Conservation (phyloP, 768 basidiomycete species). For the Sistotremastrum suecicum region DNA sequence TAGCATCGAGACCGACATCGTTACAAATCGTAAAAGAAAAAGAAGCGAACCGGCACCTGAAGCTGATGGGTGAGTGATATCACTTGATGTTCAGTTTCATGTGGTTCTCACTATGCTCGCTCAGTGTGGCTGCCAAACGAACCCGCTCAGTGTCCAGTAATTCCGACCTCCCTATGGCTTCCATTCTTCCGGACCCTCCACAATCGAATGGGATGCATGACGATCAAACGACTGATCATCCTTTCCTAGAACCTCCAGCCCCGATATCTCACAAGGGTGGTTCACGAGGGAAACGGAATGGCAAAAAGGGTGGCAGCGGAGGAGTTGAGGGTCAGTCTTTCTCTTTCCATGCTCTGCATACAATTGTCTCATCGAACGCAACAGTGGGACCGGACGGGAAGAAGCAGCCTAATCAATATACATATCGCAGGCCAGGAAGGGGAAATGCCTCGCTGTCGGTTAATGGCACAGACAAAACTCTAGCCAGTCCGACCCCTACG, state of each 20-base stretch:
- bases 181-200: background rate
- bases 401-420: slow-evolving; percentile 36
- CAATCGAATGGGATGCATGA: too few relatives aligned
- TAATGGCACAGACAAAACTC: slow-evolving; percentile 8
- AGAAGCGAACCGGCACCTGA: slow-evolving; percentile 45
- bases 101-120: background rate
- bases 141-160: slow-evolving; percentile 5
- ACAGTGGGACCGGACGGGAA: slow-evolving; percentile 6
- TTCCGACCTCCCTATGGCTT: slow-evolving; percentile 1
- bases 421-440: slow-evolving; percentile 19
- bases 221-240: too few relatives aligned
- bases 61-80: background rate
- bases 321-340: too few relatives aligned
- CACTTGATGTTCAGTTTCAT: background rate
- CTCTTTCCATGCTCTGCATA: too few relatives aligned
- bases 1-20: slow-evolving; percentile 3
- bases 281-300: slow-evolving; percentile 28
- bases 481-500: slow-evolving; percentile 14
- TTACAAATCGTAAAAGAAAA: slow-evolving; percentile 28
- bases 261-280: slow-evolving; percentile 13
- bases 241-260: slow-evolving; percentile 4
- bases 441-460: slow-evolving; percentile 15
- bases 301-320: slow-evolving; percentile 8
- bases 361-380: background rate
- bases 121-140: background rate